Base-by-base conservation (phyloP, 2,329 filamentous ascomycete species). In the Atkinsonella texensis region DNA sequence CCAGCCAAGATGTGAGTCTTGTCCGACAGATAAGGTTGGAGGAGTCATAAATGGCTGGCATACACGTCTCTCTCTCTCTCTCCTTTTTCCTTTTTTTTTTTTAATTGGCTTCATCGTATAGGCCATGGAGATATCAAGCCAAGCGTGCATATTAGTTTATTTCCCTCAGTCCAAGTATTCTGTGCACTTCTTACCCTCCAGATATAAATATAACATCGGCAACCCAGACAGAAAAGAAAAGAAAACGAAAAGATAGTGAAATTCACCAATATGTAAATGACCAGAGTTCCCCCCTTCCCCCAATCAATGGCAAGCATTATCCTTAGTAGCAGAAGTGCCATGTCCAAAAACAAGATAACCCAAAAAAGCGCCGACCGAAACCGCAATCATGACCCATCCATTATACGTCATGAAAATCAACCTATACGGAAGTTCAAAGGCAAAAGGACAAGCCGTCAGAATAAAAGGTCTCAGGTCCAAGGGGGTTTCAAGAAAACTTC, bases 401-500 rank as follows among this genome's bases (percentile, higher is more conserved):
- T 98, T 98, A 72, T 98, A 98, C n/a, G 93, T 98, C 93, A 98
- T 98, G 70, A 98, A 98, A 20, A 98, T 72, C 55, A 98, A 76
- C 93, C 91, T 97, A 38, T 12, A 23, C 7, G 12, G 15, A n/a
- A 10, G 39, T 40, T 11, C 13, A 44, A 33, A 9, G 23, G 15
- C 12, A 15, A 40, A 35, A 20, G 33, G 32, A 17, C 41, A 2
- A 2, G 20, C 32, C 35, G 31, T 10, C 45, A 3, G 2, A 32
- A 45, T 9, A 31, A 13, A 13, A 28, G 4, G 5, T 28, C 28
- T 6, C 28, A 8, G 28, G 28, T 28, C 4, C 28, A 28, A 28
- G 7, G 28, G 28, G 28, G 5, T 28, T 28, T 28, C 28, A 28
- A 28, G 20, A 23, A 23, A n/a, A n/a, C 20, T 23, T 23, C 20